Base-by-base conservation (phyloP, 352 stramenopile genomes). In the Pythium monospermum region DNA sequence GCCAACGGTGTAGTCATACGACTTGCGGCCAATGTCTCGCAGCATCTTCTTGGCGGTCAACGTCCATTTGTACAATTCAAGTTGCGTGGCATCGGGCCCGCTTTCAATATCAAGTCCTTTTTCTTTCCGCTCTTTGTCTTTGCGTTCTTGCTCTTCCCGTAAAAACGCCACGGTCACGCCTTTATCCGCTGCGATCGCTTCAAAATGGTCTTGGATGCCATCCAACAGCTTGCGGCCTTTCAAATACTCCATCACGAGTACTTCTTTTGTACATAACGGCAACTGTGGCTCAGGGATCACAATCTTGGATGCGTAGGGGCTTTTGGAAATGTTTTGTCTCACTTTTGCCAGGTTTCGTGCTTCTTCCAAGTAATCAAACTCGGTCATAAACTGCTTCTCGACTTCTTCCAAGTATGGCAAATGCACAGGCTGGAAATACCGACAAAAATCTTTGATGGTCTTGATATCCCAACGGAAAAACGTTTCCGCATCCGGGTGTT, bases 301-400 rank as follows among this genome's bases (percentile, higher is more conserved):
- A 48, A 95, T 83, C 40, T 71, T 67, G 1, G 53, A 61, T 0
- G 69, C 71, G 54, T 82, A 94, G 32, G 78, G 82, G 52, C 74
- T 91, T 54, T 81, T 83, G 4, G 70, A 71, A 50, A 98, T 89
- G 66, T 98, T 98, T 7, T 59, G 53, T 12, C 94, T 72, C 31
- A 98, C 87, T 22, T 69, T 83, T 6, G 73, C 71, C 12, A 98
- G 67, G 55, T 98, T 96, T 49, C 86, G 76, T 37, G 85, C 92
- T 64, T 99, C 96, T 58, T 91, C 71, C 0, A 73, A 40, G 77
- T 98, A 99, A 63, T 99, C 93, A 68, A 99, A 99, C 69, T 99
- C 96, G 19, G 90, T 98, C 85, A 98, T 94, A 63, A 98, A 99
- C 72, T 98, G 94, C 55, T 96, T 96, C 71, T 98, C 94, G 38